phyloP scores from a whole-genome alignment of 2,329 filamentous ascomycete species.

The Seiridium cupressi region DNA sequence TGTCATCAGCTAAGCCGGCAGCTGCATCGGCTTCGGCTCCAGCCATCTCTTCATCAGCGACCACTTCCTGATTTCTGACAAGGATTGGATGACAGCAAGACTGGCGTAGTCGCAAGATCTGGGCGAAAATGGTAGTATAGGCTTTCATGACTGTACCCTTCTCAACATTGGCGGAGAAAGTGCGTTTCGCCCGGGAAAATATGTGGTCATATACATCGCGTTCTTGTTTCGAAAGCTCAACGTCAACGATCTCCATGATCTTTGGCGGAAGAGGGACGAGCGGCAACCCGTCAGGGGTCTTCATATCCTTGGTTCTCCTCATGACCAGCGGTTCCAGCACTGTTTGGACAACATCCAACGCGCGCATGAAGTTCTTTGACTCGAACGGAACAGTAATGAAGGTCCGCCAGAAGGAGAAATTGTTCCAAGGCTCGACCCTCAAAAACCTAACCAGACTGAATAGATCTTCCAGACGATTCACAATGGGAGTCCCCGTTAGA shows the following conservation, averaged over 20 bases:
- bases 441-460: constrained; percentile 92
- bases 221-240: constrained; percentile 82
- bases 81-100: constrained; percentile 92
- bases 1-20: constrained; percentile 86
- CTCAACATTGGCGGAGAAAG: constrained; percentile 83
- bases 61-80: constrained; percentile 79
- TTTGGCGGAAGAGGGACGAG: constrained; percentile 82
- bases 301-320: constrained; percentile 96
- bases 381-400: constrained; percentile 98
- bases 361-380: constrained; percentile 88
- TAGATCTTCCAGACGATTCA: constrained; percentile 91
- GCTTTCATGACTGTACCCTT: constrained; percentile 92
- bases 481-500: constrained; percentile 92
- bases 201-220: constrained; percentile 92
- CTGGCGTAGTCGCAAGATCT: constrained; percentile 89
- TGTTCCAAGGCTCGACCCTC: constrained; percentile 94
- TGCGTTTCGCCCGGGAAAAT: constrained; percentile 75
- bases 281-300: constrained; percentile 72
- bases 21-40: constrained; percentile 73
- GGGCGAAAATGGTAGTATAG: constrained; percentile 95
- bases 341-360: constrained; percentile 94
- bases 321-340: constrained; percentile 95
- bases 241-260: constrained; percentile 78
- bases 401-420: constrained; percentile 98
- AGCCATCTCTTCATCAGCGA: constrained; percentile 85